Evolutionary conservation across 371 early-diverging fungal genomes (phyloP), one percentile per base, ranked within the genome.

Genomic region (Zopfochytrium polystomum): DNA sequence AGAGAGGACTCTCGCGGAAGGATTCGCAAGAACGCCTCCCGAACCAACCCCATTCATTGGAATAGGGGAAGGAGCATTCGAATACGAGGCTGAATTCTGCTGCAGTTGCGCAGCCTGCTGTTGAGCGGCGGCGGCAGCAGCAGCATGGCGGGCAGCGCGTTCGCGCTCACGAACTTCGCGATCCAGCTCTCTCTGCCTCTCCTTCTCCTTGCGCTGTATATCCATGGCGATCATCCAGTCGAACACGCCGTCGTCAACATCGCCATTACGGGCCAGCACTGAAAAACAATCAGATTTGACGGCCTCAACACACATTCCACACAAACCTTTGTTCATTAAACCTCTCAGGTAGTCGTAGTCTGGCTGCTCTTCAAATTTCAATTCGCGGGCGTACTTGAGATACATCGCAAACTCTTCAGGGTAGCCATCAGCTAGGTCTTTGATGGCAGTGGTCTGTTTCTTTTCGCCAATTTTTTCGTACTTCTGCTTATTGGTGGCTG

Each of bases 381-480:
- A 80, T 66, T 87, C 87, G 59, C 97, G 85, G 20, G 90, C 93
- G 66, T 98, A 97, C 60, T 86, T 85, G 46, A 99, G 78, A 63
- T 96, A 96, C 22, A 83, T 87, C 26, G 85, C 87, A 80, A 96
- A 95, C 77, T 95, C 95, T 66, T 90, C 91, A 78, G 98, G 98
- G 75, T 86, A 93, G 26, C 90, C 89, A 46, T 89, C 89, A 67
- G 93, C 93, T n/a, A 97, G 80, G 63, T 96, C 98, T 71, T 89
- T 88, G 66, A 95, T 84, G n/a, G 83, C 75, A 0, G 92, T 92
- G 33, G 86, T 85, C 73, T 95, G 92, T 78, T 99, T 99, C 85
- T 92, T 95, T 70, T 99, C 94, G n/a, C 95, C 94, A 71, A 99
- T 99, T 68, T 91, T 91, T 70, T 97, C 95, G 74, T 96, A 99